A percentile compares a stretch with the other conserved stretches of the same genome.
Conservation (phyloP, 306 rosid species). For the Begonia peltatifolia region DNA sequence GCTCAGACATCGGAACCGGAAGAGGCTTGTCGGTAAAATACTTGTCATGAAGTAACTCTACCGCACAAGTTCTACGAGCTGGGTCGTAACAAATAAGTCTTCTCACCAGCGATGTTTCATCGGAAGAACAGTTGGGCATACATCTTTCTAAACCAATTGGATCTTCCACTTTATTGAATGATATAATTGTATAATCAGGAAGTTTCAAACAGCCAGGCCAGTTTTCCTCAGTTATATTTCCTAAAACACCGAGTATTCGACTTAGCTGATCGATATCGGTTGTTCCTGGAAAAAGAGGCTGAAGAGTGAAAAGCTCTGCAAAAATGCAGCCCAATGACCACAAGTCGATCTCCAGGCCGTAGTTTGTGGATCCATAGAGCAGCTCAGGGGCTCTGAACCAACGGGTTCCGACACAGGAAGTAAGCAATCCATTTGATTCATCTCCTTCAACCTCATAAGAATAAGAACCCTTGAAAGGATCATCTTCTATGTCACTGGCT, state of each 20-base stretch:
- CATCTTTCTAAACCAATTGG: constrained; percentile 51
- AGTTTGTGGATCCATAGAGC: constrained; percentile 55
- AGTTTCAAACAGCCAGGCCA: constrained; percentile 65
- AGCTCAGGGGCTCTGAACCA: constrained; percentile 85
- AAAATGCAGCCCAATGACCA: constrained; percentile 94
- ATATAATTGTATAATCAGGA: constrained; percentile 49
- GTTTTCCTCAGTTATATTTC: constrained; percentile 53
- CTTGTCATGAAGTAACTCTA: constrained; percentile 57
- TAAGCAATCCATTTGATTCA: constrained; percentile 37
- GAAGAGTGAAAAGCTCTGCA: constrained; percentile 41
- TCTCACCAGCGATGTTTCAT: constrained; percentile 37
- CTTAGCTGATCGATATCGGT: constrained; percentile 78
- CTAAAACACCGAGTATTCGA: constrained; percentile 51
- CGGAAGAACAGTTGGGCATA: constrained; percentile 25
- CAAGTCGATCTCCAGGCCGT: constrained; percentile 74
- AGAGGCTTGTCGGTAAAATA: constrained; percentile 57
- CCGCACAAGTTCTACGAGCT: constrained; percentile 47
- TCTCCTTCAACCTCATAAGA: constrained; percentile 44
- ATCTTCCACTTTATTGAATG: constrained; percentile 46
- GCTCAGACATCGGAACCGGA: constrained; percentile 47
- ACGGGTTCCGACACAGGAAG: constrained; percentile 82
- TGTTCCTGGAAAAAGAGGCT: constrained; percentile 76
- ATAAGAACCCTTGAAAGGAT: constrained; percentile 40
- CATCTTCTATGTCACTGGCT: constrained; percentile 56
- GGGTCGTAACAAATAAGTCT: constrained; percentile 65